These are phyloP conservation scores for Fraxinus albicans DNA, from an alignment of 305 asterid species.

Conservation along the genomic window DNA sequence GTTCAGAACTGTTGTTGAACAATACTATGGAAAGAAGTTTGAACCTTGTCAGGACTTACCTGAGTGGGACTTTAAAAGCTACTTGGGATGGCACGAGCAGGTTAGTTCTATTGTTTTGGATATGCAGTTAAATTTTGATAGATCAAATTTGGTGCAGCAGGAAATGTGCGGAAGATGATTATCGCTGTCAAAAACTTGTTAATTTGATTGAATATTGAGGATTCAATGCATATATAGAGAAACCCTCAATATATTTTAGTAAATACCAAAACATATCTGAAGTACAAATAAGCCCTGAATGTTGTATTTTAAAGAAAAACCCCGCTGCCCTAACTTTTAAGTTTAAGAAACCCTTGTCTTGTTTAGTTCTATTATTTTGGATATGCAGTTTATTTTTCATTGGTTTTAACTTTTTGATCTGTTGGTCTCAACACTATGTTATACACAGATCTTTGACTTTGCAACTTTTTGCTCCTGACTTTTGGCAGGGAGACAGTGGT, in stretches of 20 bases:
- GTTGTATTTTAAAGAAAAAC: not conserved
- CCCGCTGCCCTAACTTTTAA: not conserved
- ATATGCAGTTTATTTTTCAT: not conserved
- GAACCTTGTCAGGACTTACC: slow-evolving; percentile 79
- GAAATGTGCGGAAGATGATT: not conserved
- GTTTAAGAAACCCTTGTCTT: slow-evolving; percentile 26
- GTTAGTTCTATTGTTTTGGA: slow-evolving; percentile 29
- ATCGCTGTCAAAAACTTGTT: not conserved
- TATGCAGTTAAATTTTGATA: slow-evolving; percentile 5
- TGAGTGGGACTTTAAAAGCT: slow-evolving; percentile 90
- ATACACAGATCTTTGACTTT: not conserved
- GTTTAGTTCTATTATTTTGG: slow-evolving; percentile 9
- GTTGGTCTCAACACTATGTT: not conserved
- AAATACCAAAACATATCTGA: not conserved
- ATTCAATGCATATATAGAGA: not conserved
- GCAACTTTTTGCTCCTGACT: not conserved
- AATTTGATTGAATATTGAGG: not conserved
- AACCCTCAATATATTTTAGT: not conserved
- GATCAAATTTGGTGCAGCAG: not conserved
- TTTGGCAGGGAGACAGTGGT: slow-evolving; percentile 43
- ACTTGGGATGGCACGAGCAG: slow-evolving; percentile 99
- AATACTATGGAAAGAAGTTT: slow-evolving; percentile 81
- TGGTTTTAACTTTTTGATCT: not conserved
- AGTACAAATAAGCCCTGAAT: not conserved
- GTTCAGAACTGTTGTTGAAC: slow-evolving; percentile 79